Percentiles rank a stretch among this genome's conserved stretches.
These are phyloP conservation scores for Mariannaea sp. DNA, from an alignment of 2,329 filamentous ascomycete species.

Conservation along the genomic window DNA sequence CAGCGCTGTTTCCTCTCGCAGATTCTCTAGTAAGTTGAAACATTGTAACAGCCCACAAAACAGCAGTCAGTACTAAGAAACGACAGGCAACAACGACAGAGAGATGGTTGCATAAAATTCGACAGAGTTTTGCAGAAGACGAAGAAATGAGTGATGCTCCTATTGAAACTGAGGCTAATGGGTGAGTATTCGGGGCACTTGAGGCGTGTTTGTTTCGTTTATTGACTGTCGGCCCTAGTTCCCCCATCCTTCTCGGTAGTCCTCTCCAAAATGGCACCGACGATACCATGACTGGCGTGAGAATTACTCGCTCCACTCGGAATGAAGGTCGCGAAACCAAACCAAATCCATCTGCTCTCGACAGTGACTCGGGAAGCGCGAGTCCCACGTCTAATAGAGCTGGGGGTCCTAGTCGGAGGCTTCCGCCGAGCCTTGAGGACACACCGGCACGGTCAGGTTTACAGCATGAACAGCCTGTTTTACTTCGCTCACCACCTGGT, in stretches of 20 bases:
- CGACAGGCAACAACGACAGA: conserved; percentile 45
- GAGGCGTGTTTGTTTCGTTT: neutral
- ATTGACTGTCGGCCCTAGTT: conserved; percentile 20
- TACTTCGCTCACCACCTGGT: conserved; percentile 31
- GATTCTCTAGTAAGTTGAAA: conserved; percentile 44
- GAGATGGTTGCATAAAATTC: conserved; percentile 47
- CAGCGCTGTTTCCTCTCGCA: conserved; percentile 46
- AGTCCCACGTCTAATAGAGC: conserved; percentile 23
- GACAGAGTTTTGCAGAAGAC: conserved; percentile 38
- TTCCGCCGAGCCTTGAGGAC: conserved; percentile 24
- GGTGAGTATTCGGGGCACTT: conserved; percentile 12
- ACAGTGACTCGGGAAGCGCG: conserved; percentile 17
- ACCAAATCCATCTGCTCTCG: conserved; percentile 22
- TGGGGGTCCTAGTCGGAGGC: conserved; percentile 16
- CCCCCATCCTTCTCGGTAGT: conserved; percentile 25
- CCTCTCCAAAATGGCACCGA: conserved; percentile 27
- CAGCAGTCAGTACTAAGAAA: conserved; percentile 1
- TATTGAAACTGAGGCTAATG: conserved; percentile 19
- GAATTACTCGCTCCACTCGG: conserved; percentile 32
- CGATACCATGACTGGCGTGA: conserved; percentile 31
- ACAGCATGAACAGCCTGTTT: conserved; percentile 46
- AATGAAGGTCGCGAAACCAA: conserved; percentile 30
- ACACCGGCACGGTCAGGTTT: conserved; percentile 40
- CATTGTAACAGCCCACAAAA: no score
- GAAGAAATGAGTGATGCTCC: conserved; percentile 36